A percentile compares a stretch with the other conserved stretches of the same genome.
phyloP scores from a whole-genome alignment of 2,329 filamentous ascomycete genomes.

The Helotiales sp. region DNA sequence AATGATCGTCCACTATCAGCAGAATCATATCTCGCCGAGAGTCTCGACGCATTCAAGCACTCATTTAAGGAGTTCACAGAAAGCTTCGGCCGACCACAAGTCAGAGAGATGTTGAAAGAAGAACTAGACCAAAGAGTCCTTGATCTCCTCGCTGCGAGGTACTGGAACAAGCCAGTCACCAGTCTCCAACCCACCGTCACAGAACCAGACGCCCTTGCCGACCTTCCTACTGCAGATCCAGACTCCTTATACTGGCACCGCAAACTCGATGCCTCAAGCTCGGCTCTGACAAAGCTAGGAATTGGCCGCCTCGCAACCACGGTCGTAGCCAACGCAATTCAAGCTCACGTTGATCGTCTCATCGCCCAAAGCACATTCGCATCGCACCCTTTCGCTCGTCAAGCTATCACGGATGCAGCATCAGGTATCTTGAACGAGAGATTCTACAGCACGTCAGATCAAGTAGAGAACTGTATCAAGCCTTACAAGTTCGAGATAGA shows the following conservation, averaged over 20 bases:
- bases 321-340: slow-evolving; percentile 85
- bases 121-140: slow-evolving; percentile 94
- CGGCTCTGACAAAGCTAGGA: slow-evolving; percentile 87
- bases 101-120: slow-evolving; percentile 84
- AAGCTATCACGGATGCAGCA: slow-evolving; percentile 90
- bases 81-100: slow-evolving; percentile 83
- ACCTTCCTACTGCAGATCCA: slow-evolving; percentile 81
- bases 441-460: slow-evolving; percentile 95
- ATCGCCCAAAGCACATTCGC: slow-evolving; percentile 81
- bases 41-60: slow-evolving; percentile 94
- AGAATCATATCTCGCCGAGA: slow-evolving; percentile 95
- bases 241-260: slow-evolving; percentile 90
- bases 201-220: slow-evolving; percentile 71
- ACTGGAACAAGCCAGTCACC: slow-evolving; percentile 96
- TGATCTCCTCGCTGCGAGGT: slow-evolving; percentile 86
- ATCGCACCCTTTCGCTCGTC: slow-evolving; percentile 85
- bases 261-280: slow-evolving; percentile 89
- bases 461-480: slow-evolving; percentile 98
- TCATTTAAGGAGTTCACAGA: slow-evolving; percentile 94
- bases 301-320: slow-evolving; percentile 91
- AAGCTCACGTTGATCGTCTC: slow-evolving; percentile 77
- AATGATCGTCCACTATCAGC: slow-evolving; percentile 94
- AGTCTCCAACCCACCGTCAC: slow-evolving; percentile 67
- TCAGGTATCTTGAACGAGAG: slow-evolving; percentile 88
- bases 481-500: slow-evolving; percentile 99